Percentiles rank a stretch among this genome's conserved stretches.
These are phyloP conservation scores for Dillenia turbinata DNA, from an alignment of 164 flowering plant genomes.

Conservation along the genomic window DNA sequence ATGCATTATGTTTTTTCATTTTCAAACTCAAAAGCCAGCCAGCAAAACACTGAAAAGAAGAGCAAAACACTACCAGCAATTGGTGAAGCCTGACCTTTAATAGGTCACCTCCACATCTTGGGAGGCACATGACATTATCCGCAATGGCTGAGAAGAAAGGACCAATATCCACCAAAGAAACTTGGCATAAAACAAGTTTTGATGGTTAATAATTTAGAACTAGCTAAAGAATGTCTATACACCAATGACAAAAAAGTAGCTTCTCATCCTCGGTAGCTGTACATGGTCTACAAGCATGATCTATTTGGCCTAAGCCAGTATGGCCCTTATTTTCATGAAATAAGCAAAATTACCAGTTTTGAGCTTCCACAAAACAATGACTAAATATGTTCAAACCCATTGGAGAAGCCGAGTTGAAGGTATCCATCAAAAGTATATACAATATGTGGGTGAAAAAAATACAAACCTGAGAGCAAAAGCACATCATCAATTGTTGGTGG, in stretches of 20 bases:
- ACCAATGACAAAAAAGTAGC: not conserved
- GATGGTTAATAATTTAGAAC: not conserved
- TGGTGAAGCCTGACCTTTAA: not conserved
- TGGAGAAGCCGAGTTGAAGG: constrained; percentile 11
- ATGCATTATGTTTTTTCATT: too few relatives aligned
- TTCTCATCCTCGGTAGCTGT: not conserved
- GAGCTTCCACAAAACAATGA: constrained; percentile 16
- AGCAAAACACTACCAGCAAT: too few relatives aligned
- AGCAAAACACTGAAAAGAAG: too few relatives aligned
- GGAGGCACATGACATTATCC: not conserved
- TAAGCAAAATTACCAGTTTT: constrained; percentile 16
- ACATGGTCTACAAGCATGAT: constrained; percentile 19
- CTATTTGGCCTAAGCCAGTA: constrained; percentile 20
- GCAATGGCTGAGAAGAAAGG: constrained; percentile 1
- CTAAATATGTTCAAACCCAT: constrained; percentile 15
- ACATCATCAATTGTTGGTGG: constrained; percentile 9
- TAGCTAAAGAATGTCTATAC: constrained; percentile 1
- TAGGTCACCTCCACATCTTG: constrained; percentile 1
- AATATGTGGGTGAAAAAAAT: not conserved
- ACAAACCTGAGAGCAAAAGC: not conserved
- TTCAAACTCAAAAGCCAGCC: too few relatives aligned
- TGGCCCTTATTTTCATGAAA: constrained; percentile 27
- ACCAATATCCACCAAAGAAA: constrained; percentile 4
- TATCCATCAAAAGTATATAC: constrained; percentile 8
- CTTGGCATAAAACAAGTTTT: constrained; percentile 4